Conservation (phyloP, 768 basidiomycete species). For the Tulasnella calospora region DNA sequence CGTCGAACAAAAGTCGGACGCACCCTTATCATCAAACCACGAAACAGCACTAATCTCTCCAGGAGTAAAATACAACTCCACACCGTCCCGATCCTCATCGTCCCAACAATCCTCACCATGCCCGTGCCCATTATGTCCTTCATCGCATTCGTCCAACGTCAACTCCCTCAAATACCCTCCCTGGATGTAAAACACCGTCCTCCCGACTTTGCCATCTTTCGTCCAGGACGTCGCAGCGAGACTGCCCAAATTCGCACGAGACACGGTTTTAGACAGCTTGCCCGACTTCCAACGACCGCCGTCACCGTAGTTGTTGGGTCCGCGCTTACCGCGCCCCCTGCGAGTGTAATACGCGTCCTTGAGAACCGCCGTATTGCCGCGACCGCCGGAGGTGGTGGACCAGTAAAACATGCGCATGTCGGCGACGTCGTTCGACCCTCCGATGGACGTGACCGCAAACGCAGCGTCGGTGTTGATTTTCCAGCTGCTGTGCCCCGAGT, state of each 20-base stretch:
- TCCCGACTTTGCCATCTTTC: background rate
- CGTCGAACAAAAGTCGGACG: background rate
- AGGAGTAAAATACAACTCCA: background rate
- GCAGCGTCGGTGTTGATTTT: background rate
- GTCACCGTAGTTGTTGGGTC: background rate
- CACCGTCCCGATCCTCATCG: background rate
- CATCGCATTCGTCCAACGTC: background rate
- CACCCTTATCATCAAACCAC: background rate
- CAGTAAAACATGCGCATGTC: constrained; percentile 9
- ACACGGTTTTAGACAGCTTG: background rate
- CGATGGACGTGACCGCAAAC: background rate
- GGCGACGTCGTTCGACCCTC: background rate
- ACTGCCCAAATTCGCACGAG: background rate
- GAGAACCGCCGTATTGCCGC: background rate
- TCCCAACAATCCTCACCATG: background rate
- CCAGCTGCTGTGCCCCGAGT: background rate
- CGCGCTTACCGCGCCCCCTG: background rate
- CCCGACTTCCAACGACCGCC: background rate
- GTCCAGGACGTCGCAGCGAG: constrained; percentile 3
- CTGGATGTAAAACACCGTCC: background rate
- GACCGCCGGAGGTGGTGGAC: background rate
- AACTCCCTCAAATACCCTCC: background rate
- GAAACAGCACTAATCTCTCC: background rate
- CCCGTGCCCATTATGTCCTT: background rate
- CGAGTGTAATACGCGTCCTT: constrained; percentile 4